These are phyloP conservation scores for Musa schizocarpa DNA, from an alignment of 176 grass and related monocot genomes.

Conservation along the genomic window DNA sequence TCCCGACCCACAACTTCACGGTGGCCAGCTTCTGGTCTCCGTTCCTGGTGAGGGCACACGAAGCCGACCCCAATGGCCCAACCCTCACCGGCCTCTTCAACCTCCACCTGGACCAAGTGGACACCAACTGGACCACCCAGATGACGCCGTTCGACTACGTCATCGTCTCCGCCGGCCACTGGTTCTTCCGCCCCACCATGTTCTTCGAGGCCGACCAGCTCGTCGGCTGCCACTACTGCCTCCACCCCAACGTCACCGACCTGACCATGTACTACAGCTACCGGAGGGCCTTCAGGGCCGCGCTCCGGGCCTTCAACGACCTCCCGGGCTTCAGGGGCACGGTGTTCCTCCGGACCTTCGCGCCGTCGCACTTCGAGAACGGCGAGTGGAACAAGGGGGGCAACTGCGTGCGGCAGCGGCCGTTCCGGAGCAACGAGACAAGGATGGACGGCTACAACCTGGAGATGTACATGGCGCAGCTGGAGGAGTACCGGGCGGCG, in stretches of 20 bases:
- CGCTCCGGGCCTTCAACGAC: constrained; percentile 27
- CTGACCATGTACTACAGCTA: constrained; percentile 32
- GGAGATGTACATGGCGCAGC: constrained; percentile 32
- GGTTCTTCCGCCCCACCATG: constrained; percentile 38
- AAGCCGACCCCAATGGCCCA: not conserved
- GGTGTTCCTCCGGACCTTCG: constrained; percentile 40
- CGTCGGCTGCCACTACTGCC: constrained; percentile 42
- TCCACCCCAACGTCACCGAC: constrained; percentile 30
- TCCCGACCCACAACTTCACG: constrained; percentile 7
- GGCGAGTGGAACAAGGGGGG: constrained; percentile 62
- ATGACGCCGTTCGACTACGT: constrained; percentile 32
- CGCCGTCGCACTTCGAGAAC: constrained; percentile 62
- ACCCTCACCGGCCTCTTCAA: not conserved
- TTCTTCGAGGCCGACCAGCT: constrained; percentile 33
- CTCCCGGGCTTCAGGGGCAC: constrained; percentile 7
- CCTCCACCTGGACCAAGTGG: constrained; percentile 7
- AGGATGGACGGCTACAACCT: constrained; percentile 24
- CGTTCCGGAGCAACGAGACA: constrained; percentile 19
- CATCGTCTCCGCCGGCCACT: constrained; percentile 47
- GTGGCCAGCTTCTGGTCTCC: constrained; percentile 13
- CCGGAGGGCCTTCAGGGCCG: constrained; percentile 27
- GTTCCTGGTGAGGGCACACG: not conserved
- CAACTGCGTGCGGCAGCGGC: constrained; percentile 38
- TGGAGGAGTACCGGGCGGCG: constrained; percentile 44
- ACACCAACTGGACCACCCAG: constrained; percentile 1